A percentile compares a stretch with the other conserved stretches of the same genome.
These are phyloP conservation scores for Papiliotrema laurentii DNA, from an alignment of 1,284 basidiomycete species.

Conservation along the genomic window DNA sequence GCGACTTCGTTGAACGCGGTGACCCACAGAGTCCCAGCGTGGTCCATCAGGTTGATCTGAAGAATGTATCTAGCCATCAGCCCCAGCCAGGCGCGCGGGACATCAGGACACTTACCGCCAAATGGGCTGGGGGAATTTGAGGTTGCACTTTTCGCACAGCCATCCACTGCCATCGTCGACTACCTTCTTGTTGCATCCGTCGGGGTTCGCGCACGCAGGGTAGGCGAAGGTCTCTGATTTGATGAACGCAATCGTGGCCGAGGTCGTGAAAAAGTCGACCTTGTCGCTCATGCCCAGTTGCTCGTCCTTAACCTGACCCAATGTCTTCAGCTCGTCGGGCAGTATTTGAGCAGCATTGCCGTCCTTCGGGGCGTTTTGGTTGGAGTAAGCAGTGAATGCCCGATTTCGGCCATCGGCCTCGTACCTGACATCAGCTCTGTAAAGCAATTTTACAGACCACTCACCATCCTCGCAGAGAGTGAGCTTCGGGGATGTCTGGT, in stretches of 20 bases:
- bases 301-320: slow-evolving; percentile 77
- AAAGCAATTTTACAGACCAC: slow-evolving; percentile 15
- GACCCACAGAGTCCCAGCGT: slow-evolving; percentile 85
- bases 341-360: slow-evolving; percentile 45
- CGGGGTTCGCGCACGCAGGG: slow-evolving; percentile 73
- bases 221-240: slow-evolving; percentile 82
- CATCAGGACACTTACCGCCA: slow-evolving; percentile 60
- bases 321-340: slow-evolving; percentile 65
- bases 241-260: slow-evolving; percentile 86
- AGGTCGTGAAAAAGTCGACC: slow-evolving; percentile 72
- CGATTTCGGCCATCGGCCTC: slow-evolving; percentile 62
- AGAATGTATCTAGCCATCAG: slow-evolving; percentile 70
- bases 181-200: slow-evolving; percentile 90
- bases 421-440: slow-evolving; percentile 48
- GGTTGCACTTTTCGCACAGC: slow-evolving; percentile 93
- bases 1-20: slow-evolving; percentile 96
- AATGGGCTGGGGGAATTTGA: slow-evolving; percentile 66
- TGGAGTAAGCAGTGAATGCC: slow-evolving; percentile 68
- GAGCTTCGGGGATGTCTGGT: slow-evolving; percentile 83
- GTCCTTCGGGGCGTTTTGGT: slow-evolving; percentile 29
- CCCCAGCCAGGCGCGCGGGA: neutral
- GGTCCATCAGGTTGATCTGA: slow-evolving; percentile 81
- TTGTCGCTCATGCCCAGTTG: slow-evolving; percentile 74
- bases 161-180: slow-evolving; percentile 64
- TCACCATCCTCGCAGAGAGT: slow-evolving; percentile 85